These are phyloP conservation scores for Fibroporia radiculosa DNA, from an alignment of 768 basidiomycete genomes.

Conservation along the genomic window DNA sequence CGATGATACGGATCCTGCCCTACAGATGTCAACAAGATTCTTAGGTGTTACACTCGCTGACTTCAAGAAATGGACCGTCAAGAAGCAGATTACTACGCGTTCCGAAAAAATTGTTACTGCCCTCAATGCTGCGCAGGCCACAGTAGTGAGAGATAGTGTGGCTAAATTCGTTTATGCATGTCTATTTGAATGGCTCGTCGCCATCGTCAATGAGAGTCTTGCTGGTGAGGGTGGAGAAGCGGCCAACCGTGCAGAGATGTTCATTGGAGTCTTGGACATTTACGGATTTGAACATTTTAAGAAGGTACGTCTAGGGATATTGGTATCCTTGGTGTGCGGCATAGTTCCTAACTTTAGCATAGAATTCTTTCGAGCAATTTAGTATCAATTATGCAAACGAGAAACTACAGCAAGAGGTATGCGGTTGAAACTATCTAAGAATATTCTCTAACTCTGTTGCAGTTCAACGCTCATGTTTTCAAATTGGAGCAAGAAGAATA, in stretches of 20 bases:
- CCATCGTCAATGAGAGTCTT: constrained; percentile 94
- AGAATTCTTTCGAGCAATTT: constrained; percentile 96
- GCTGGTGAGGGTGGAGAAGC: constrained; percentile 93
- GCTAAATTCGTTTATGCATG: constrained; percentile 99
- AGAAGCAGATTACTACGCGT: constrained; percentile 93
- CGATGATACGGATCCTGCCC: constrained; percentile 73
- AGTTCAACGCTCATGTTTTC: constrained; percentile 99
- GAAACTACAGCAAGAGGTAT: constrained; percentile 93
- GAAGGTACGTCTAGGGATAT: constrained; percentile 56
- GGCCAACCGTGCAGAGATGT: constrained; percentile 89
- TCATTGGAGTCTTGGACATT: constrained; percentile 98
- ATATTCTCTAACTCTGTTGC: background rate
- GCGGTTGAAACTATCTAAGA: constrained; percentile 9
- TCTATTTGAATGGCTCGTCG: constrained; percentile 97
- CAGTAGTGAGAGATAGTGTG: constrained; percentile 91
- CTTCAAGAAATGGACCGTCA: constrained; percentile 98
- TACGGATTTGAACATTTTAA: constrained; percentile 98
- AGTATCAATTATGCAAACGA: constrained; percentile 99
- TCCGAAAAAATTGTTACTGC: constrained; percentile 92
- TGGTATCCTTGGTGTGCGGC: background rate
- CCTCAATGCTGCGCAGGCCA: constrained; percentile 82
- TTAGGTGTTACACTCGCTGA: constrained; percentile 85
- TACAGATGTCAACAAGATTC: constrained; percentile 79
- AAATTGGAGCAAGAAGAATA: constrained; percentile 99
- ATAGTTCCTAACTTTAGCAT: constrained; percentile 3